phyloP scores from a whole-genome alignment of 2,329 filamentous ascomycete species.

The Aspergillus brunneoviolaceus region DNA sequence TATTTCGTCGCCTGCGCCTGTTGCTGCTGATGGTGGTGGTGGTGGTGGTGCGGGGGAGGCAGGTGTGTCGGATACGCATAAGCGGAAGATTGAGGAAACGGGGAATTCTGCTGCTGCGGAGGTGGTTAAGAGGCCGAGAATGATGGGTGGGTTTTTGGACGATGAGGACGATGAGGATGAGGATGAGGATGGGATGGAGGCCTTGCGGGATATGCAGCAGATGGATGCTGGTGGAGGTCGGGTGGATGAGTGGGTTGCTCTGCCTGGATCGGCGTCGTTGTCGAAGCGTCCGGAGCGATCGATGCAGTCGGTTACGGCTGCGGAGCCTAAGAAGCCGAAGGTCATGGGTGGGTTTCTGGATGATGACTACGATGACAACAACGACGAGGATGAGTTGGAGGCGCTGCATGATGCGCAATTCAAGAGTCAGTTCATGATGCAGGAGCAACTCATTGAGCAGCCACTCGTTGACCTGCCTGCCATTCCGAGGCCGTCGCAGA shows the following conservation, averaged over 20 bases:
- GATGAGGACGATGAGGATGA: background rate
- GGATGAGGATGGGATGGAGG: background rate
- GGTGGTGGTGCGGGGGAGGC: background rate
- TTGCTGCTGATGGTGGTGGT: constrained; percentile 9
- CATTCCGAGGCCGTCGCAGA: constrained; percentile 12
- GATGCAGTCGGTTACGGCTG: constrained; percentile 35
- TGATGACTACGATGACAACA: constrained; percentile 42
- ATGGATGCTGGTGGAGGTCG: background rate
- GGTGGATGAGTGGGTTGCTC: constrained; percentile 19
- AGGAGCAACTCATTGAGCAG: constrained; percentile 23
- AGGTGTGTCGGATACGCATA: constrained; percentile 34
- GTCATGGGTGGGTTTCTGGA: constrained; percentile 44
- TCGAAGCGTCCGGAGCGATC: too few relatives aligned
- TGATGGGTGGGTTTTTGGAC: background rate
- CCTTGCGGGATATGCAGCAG: background rate
- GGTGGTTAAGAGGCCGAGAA: background rate
- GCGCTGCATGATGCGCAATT: constrained; percentile 31
- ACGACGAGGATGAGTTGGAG: constrained; percentile 23
- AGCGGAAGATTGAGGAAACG: constrained; percentile 40
- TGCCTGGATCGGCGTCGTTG: background rate
- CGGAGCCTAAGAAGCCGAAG: constrained; percentile 42
- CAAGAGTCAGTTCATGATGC: constrained; percentile 31
- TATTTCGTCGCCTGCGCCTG: constrained; percentile 39
- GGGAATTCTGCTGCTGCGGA: background rate
- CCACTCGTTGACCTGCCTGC: constrained; percentile 18